Base-by-base conservation (phyloP, 805 yeast genomes). In the Saccharomycopsis fodiens region DNA sequence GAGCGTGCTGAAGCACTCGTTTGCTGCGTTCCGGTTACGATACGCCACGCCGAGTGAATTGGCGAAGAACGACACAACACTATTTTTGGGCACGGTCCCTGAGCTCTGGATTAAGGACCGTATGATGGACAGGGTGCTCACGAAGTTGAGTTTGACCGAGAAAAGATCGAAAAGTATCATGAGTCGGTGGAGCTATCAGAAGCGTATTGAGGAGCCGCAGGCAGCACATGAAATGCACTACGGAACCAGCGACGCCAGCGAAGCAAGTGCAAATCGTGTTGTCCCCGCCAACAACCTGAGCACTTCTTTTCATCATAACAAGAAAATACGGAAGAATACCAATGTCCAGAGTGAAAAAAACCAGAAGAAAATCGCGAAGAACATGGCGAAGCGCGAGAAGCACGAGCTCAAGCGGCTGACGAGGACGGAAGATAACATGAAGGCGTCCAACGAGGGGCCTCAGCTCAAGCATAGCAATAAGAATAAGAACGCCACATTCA, bases 71-170 rank as follows among this genome's bases (percentile, higher is more conserved):
- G 69, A 85, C 1, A 65, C 66, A 40, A 65, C 70, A 1, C 59
- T 73, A 0, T 61, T 81, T 6, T 52, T 84, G 3, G 91, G 91
- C 0, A 66, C 70, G 0, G 58, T 79, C 2, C 91, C 89, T 0
- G 59, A 62, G 20, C 57, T 71, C 10, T 83, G 86, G 87, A 56
- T 65, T 6, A 25, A 25, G 10, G 29, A 25, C 29, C 6, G 29
- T 6, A 10, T 10, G 29, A 25, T 25, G 10, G 10, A 25, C 29
- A 25, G 10, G 29, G 6, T 7, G 10, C 10, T 6, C 10, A 10
- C 10, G 10, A 7, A 10, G 29, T 25, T 25, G 29, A 25, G 29
- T 25, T 10, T 25, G 10, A 10, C 10, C 10, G 29, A 25, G 6
- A 25, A 25, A 10, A 25, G 10, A 25, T 7, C 10, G 10, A 6